phyloP scores from a whole-genome alignment of 352 stramenopile species.

The Nannochloropsis limnetica region DNA sequence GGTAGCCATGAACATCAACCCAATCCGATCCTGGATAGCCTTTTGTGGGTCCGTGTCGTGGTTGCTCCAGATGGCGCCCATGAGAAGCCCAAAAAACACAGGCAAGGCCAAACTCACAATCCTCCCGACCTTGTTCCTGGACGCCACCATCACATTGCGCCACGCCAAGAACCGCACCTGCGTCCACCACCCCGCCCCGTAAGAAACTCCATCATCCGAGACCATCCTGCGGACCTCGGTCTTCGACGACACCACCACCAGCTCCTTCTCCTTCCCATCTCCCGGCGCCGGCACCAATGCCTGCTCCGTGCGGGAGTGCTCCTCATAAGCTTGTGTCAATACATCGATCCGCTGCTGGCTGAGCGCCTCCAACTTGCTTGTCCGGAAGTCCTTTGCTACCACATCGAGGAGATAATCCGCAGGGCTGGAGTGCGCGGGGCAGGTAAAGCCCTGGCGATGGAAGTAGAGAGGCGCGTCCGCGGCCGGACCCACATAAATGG shows the following conservation, averaged over 20 bases:
- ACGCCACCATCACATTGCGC: conserved; percentile 11
- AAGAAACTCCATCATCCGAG: neutral
- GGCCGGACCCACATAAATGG: conserved; percentile 46
- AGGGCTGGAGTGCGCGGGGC: conserved; percentile 38
- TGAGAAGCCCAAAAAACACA: neutral
- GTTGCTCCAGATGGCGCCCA: neutral
- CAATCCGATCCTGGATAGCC: conserved; percentile 3
- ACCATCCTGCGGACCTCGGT: neutral
- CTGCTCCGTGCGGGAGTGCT: neutral
- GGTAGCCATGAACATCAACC: conserved; percentile 17
- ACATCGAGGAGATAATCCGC: neutral
- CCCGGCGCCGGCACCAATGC: neutral
- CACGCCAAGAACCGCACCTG: neutral
- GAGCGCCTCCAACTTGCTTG: neutral
- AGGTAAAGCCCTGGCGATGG: conserved; percentile 42
- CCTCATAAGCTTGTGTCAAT: neutral
- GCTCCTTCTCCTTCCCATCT: neutral
- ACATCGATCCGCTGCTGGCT: conserved; percentile 28
- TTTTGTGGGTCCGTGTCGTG: conserved; percentile 1
- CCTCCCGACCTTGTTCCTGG: conserved; percentile 9
- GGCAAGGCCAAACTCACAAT: neutral
- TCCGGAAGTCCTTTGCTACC: conserved; percentile 4
- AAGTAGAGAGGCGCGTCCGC: conserved; percentile 41
- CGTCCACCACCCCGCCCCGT: neutral
- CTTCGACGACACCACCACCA: neutral